These are phyloP conservation scores for Wickerhamomyces chaumierensis DNA, from an alignment of 805 yeast species.

Conservation along the genomic window DNA sequence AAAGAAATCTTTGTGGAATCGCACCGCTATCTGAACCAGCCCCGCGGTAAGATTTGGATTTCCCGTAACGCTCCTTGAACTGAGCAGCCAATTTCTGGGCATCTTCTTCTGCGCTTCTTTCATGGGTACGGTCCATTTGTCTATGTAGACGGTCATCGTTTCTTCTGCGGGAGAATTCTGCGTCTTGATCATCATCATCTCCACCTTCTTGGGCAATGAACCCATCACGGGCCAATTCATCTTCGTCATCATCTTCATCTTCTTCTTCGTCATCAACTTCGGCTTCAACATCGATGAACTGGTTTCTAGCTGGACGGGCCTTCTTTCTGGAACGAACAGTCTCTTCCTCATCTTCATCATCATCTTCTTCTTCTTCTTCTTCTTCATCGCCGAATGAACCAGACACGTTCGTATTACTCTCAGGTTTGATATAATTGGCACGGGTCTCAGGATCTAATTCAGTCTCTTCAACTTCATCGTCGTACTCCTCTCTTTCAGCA, in stretches of 20 bases:
- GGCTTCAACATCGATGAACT: constrained; percentile 92
- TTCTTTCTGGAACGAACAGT: constrained; percentile 34
- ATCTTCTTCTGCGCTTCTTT: constrained; percentile 83
- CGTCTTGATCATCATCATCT: constrained; percentile 45
- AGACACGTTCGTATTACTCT: constrained; percentile 19
- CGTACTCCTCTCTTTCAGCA: constrained; percentile 13
- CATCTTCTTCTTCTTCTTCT: constrained; percentile 32
- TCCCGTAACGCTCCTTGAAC: constrained; percentile 84
- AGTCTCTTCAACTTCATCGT: constrained; percentile 11
- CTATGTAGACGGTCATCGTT: constrained; percentile 77
- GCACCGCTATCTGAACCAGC: constrained; percentile 49
- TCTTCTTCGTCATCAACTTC: constrained; percentile 98
- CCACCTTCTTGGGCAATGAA: constrained; percentile 69
- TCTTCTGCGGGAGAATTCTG: too few species aligned
- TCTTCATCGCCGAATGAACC: constrained; percentile 16
- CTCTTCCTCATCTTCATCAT: constrained; percentile 38
- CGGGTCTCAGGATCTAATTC: constrained; percentile 3
- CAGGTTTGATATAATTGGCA: constrained; percentile 1
- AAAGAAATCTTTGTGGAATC: constrained; percentile 84
- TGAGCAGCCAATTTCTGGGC: constrained; percentile 91
- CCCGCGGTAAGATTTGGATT: constrained; percentile 79
- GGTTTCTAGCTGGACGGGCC: constrained; percentile 49
- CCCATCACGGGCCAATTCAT: constrained; percentile 78
- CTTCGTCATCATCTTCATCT: constrained; percentile 88
- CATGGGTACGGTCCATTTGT: constrained; percentile 80